Evolutionary conservation across 345 rosid species (phyloP).

Genomic region (Lumnitzera littorea): DNA sequence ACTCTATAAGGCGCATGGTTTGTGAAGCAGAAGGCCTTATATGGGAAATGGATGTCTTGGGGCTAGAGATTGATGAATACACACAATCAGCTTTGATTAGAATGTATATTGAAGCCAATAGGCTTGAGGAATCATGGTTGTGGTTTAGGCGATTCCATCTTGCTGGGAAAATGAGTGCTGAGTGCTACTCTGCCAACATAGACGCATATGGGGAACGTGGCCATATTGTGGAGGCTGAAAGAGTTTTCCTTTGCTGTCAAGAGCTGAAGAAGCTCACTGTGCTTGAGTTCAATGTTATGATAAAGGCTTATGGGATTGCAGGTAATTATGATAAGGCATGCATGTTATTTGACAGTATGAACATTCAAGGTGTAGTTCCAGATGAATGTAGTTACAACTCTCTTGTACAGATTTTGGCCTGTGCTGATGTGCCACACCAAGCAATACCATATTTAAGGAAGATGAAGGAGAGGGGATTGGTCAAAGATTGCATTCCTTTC

Average conservation of each 20-base stretch:
- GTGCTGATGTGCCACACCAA: conserved; percentile 47
- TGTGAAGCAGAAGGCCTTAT: conserved; percentile 61
- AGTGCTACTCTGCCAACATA: conserved; percentile 76
- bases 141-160: conserved; percentile 79
- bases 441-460: conserved; percentile 47
- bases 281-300: conserved; percentile 72
- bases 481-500: conserved; percentile 63
- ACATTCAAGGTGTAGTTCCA: conserved; percentile 46
- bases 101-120: conserved; percentile 71
- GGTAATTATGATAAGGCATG: conserved; percentile 55
- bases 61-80: conserved; percentile 74
- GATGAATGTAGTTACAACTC: conserved; percentile 69
- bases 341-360: conserved; percentile 67
- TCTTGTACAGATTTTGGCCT: conserved; percentile 59
- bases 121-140: conserved; percentile 73
- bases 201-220: conserved; percentile 82
- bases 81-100: conserved; percentile 82
- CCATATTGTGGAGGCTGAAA: conserved; percentile 51
- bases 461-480: conserved; percentile 65
- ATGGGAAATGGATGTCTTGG: conserved; percentile 55
- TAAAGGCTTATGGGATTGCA: conserved; percentile 76
- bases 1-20: conserved; percentile 74
- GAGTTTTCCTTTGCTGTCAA: conserved; percentile 49
- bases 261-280: conserved; percentile 49
- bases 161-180: conserved; percentile 56